A percentile compares a stretch with the other conserved stretches of the same genome.
Evolutionary conservation across 2,329 filamentous ascomycete species (phyloP).

Genomic region (Nakataea oryzae): DNA sequence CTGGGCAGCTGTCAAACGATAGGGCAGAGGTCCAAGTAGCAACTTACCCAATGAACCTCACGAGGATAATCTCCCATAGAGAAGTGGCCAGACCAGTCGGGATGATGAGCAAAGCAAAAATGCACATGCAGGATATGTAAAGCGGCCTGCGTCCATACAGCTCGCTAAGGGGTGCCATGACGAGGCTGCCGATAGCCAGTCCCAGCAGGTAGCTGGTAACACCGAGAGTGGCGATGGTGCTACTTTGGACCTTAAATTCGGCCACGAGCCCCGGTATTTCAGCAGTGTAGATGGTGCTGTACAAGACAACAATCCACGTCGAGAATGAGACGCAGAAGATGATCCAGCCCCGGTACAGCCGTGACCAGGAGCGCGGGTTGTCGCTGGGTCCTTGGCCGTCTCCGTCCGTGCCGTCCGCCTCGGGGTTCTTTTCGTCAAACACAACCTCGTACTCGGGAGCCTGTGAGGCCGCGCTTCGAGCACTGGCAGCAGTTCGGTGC

Average conservation of each 20-base stretch:
- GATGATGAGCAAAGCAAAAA: slow-evolving; percentile 58
- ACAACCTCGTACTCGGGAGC: slow-evolving; percentile 56
- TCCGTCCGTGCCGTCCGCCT: slow-evolving; percentile 9
- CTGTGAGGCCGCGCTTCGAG: slow-evolving; percentile 25
- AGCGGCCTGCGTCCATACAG: slow-evolving; percentile 55
- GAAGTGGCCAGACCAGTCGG: slow-evolving; percentile 58
- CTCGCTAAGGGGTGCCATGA: slow-evolving; percentile 64
- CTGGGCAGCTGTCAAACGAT: neutral
- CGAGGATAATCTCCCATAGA: slow-evolving; percentile 51
- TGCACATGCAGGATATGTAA: slow-evolving; percentile 50
- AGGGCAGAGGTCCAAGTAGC: slow-evolving; percentile 3
- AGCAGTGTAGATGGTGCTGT: slow-evolving; percentile 66
- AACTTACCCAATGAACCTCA: slow-evolving; percentile 55
- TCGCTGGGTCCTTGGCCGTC: neutral
- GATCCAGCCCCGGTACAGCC: slow-evolving; percentile 30
- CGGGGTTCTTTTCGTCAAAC: slow-evolving; percentile 49
- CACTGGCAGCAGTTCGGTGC: slow-evolving; percentile 25
- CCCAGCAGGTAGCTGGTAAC: slow-evolving; percentile 36
- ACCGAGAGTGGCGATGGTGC: slow-evolving; percentile 53
- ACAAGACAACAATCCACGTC: slow-evolving; percentile 45
- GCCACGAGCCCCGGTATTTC: slow-evolving; percentile 55
- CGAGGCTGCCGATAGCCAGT: slow-evolving; percentile 49
- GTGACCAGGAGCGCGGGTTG: slow-evolving; percentile 60
- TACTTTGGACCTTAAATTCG: slow-evolving; percentile 44
- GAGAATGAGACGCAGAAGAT: slow-evolving; percentile 30